These are phyloP conservation scores for Prillingera fragicola DNA, from an alignment of 1,284 basidiomycete genomes.

Conservation along the genomic window DNA sequence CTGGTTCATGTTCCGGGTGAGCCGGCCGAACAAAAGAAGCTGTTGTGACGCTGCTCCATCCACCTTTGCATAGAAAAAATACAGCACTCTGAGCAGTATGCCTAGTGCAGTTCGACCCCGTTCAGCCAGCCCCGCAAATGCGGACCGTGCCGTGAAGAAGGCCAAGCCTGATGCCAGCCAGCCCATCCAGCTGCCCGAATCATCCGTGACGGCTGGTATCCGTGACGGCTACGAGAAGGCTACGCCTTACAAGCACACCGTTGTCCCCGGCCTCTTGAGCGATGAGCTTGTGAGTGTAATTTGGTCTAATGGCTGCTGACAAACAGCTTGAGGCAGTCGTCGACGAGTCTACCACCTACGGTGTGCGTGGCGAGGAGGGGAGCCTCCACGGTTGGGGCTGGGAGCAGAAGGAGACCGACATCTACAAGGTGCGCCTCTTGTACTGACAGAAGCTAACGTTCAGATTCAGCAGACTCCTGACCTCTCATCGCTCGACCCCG, in stretches of 20 bases:
- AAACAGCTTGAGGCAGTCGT: conserved; percentile 67
- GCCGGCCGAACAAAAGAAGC: too few relatives aligned
- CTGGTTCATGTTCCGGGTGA: too few relatives aligned
- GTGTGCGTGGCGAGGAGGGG: conserved; percentile 43
- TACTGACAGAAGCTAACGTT: not conserved
- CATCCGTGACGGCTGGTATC: conserved; percentile 18
- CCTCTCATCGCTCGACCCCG: conserved; percentile 77
- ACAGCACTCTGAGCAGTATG: too few relatives aligned
- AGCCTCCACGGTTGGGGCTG: conserved; percentile 58
- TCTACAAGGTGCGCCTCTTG: conserved; percentile 71
- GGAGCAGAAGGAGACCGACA: conserved; percentile 96
- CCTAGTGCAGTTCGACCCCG: conserved; percentile 25
- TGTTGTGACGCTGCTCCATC: too few relatives aligned
- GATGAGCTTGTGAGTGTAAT: conserved; percentile 62
- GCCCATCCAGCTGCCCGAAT: conserved; percentile 28
- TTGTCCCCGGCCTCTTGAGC: conserved; percentile 76
- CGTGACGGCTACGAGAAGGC: conserved; percentile 55
- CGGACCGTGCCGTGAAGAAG: conserved; percentile 21
- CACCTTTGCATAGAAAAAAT: too few relatives aligned
- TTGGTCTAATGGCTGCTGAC: not conserved
- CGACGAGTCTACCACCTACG: conserved; percentile 44
- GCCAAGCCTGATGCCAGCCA: conserved; percentile 15
- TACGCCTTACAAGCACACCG: conserved; percentile 75
- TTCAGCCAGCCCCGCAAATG: conserved; percentile 18
- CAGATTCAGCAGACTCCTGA: conserved; percentile 97